Conservation (phyloP, 257 asterid genomes). For the Solanum chilense region DNA sequence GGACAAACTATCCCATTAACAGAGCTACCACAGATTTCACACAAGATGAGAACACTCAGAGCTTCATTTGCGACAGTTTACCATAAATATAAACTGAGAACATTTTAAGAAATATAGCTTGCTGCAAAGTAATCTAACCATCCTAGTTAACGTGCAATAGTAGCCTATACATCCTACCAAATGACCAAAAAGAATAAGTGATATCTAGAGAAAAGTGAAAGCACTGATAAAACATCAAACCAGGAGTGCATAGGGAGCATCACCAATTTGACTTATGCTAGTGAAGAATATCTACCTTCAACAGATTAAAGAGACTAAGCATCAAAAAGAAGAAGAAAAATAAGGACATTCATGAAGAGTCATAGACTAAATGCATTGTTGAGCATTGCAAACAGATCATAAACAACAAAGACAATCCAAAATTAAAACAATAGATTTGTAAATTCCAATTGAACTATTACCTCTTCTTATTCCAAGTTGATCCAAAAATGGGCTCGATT, state of each 20-base stretch:
- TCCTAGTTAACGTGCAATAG: background rate
- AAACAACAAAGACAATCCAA: background rate
- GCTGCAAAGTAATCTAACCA: background rate
- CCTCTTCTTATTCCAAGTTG: constrained; percentile 87
- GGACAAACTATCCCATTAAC: background rate
- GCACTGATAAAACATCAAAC: background rate
- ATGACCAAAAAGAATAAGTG: background rate
- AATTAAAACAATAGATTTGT: background rate
- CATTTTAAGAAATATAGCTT: background rate
- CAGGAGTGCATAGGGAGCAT: background rate
- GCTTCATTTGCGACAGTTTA: background rate
- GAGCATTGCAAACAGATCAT: background rate
- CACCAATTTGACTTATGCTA: background rate
- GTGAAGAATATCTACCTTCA: background rate
- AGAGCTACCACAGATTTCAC: background rate
- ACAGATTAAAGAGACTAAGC: background rate
- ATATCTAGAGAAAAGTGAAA: background rate
- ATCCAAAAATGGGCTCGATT: constrained; percentile 88
- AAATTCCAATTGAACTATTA: constrained; percentile 9
- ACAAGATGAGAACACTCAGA: background rate
- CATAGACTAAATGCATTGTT: background rate
- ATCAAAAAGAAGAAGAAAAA: background rate
- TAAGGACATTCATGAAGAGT: background rate
- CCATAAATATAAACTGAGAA: background rate
- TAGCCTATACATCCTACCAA: background rate